These are phyloP conservation scores for Hippophae gyantsensis DNA, from an alignment of 306 rosid genomes.

Conservation along the genomic window DNA sequence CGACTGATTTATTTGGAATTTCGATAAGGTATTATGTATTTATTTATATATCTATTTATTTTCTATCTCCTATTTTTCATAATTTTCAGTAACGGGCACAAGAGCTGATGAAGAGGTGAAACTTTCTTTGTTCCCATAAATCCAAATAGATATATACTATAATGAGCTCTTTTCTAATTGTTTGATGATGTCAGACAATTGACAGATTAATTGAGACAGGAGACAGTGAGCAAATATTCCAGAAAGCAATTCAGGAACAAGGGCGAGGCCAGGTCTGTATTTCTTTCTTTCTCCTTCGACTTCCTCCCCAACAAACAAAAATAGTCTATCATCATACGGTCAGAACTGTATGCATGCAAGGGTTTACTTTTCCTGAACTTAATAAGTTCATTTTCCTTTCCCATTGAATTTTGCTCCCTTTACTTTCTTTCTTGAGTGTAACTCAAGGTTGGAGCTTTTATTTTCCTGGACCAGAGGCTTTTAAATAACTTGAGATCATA, in stretches of 20 bases:
- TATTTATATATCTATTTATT: neutral
- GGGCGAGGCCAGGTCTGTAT: conserved; percentile 85
- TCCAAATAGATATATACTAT: neutral
- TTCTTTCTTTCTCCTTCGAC: neutral
- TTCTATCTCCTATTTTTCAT: conserved; percentile 13
- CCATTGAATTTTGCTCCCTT: too few species aligned
- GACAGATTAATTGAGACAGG: conserved; percentile 95
- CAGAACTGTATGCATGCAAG: neutral
- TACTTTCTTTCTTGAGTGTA: too few species aligned
- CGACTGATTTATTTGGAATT: conserved; percentile 9
- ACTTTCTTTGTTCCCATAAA: conserved; percentile 2
- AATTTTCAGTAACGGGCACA: conserved; percentile 69
- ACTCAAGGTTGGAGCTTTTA: too few species aligned
- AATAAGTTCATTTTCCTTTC: too few species aligned
- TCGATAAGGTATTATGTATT: conserved; percentile 2
- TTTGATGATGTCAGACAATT: conserved; percentile 64
- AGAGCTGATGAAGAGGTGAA: conserved; percentile 87
- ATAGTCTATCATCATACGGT: neutral
- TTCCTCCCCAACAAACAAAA: neutral
- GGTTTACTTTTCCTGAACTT: too few species aligned
- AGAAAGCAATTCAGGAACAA: conserved; percentile 92
- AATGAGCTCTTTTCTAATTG: conserved; percentile 30
- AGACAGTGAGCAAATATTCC: conserved; percentile 87
- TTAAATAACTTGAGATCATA: too few species aligned
- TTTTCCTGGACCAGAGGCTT: too few species aligned